Percentiles rank a stretch among this genome's conserved stretches.
phyloP scores from a whole-genome alignment of 2,329 filamentous ascomycete species.

The Aspergillus neotritici region DNA sequence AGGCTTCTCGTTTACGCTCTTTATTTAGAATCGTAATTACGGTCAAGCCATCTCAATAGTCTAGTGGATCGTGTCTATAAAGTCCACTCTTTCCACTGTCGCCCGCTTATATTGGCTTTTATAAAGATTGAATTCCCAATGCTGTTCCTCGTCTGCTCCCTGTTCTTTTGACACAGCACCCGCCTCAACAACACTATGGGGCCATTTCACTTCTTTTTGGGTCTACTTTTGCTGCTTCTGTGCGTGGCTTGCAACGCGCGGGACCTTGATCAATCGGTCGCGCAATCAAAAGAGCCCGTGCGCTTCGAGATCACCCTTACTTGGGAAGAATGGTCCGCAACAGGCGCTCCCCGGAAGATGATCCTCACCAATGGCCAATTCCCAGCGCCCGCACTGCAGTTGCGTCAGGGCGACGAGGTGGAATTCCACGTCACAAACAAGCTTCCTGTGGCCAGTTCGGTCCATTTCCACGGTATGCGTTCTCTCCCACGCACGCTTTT shows the following conservation, averaged over 20 bases:
- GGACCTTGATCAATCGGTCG: constrained; percentile 2
- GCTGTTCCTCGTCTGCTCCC: not conserved
- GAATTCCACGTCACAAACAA: constrained; percentile 25
- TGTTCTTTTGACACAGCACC: not conserved
- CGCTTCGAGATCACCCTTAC: constrained; percentile 29
- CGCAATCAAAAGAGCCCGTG: constrained; percentile 10
- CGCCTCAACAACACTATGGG: constrained; percentile 2
- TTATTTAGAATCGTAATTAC: no score
- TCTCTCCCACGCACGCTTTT: no score
- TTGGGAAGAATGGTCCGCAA: constrained; percentile 24
- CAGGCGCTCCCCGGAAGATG: constrained; percentile 24
- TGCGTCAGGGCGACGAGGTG: constrained; percentile 24
- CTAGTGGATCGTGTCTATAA: no score
- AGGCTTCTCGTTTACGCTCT: no score
- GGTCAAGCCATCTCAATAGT: no score
- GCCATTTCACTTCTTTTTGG: constrained; percentile 2
- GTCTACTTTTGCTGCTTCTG: constrained; percentile 8
- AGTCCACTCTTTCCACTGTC: no score
- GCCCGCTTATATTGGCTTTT: no score
- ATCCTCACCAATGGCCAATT: constrained; percentile 26
- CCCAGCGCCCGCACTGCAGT: constrained; percentile 21
- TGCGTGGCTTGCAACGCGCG: constrained; percentile 5
- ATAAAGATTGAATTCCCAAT: not conserved
- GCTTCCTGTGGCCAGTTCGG: constrained; percentile 18
- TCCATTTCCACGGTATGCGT: constrained; percentile 29